A percentile compares a stretch with the other conserved stretches of the same genome.
Evolutionary conservation across 2,329 filamentous ascomycete genomes (phyloP).

Genomic region (Colletotrichum liriopes): DNA sequence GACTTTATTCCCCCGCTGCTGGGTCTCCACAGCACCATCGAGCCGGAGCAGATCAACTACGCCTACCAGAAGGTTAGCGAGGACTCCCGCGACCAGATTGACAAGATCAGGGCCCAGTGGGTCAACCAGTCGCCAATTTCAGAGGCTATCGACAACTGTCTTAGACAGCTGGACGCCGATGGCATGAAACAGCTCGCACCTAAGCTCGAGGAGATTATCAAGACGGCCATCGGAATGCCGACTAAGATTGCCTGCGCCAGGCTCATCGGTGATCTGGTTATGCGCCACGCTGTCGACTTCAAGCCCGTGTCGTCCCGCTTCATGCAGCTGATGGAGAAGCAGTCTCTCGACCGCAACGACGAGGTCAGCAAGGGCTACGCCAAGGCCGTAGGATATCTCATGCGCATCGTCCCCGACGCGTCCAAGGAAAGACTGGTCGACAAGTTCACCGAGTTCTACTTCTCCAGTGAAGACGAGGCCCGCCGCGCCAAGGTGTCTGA

Average conservation of each 20-base stretch:
- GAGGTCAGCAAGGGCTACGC: slow-evolving; percentile 94
- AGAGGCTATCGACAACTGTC: slow-evolving; percentile 90
- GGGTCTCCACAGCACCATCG: slow-evolving; percentile 86
- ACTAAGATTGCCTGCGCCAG: slow-evolving; percentile 94
- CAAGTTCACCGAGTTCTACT: slow-evolving; percentile 79
- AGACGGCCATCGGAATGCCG: slow-evolving; percentile 89
- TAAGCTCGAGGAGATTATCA: slow-evolving; percentile 83
- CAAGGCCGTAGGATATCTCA: slow-evolving; percentile 86
- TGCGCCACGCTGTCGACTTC: slow-evolving; percentile 83
- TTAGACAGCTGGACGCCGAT: slow-evolving; percentile 84
- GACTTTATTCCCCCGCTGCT: slow-evolving; percentile 87
- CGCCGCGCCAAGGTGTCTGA: slow-evolving; percentile 85
- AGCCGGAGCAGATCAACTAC: slow-evolving; percentile 92
- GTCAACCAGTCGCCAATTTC: slow-evolving; percentile 91
- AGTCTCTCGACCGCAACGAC: slow-evolving; percentile 92
- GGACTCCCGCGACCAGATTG: slow-evolving; percentile 89
- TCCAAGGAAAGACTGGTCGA: slow-evolving; percentile 67
- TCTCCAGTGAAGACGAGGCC: slow-evolving; percentile 83
- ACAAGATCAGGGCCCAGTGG: slow-evolving; percentile 85
- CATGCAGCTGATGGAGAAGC: slow-evolving; percentile 83
- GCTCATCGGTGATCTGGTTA: slow-evolving; percentile 87
- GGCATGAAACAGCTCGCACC: slow-evolving; percentile 84
- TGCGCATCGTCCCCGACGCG: slow-evolving; percentile 70
- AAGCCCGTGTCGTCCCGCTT: slow-evolving; percentile 82
- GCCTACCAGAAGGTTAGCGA: slow-evolving; percentile 92